Base-by-base conservation (phyloP, 1,139 yeast genomes). In the Taiozyma sp. region DNA sequence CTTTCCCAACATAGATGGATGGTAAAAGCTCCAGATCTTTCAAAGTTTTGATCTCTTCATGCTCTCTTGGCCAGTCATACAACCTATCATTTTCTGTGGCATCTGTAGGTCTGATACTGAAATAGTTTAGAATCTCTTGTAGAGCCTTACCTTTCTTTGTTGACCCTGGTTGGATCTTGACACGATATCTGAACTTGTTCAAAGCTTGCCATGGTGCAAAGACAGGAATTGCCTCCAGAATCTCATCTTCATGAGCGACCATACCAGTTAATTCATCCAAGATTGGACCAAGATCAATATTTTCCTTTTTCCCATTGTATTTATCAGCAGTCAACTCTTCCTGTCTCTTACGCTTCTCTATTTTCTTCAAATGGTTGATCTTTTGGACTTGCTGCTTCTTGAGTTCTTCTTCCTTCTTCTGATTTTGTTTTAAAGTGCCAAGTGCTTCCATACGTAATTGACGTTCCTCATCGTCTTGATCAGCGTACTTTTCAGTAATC, bases 141-240 rank as follows among this genome's bases (percentile, higher is more conserved):
- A 90, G 74, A 0, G 95, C 84, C 64, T 93, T 93, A 3, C 97
- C 96, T 68, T 92, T 93, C 67, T 95, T 93, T 29, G 85, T 84
- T 44, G 79, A 75, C 0, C 99, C 99, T 0, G 96, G 95, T 59
- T 84, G 90, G 43, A 93, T 70, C 67, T 93, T 92, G 41, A 89
- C 85, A 65, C 90, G 91, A 70, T 87, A 91, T 65, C 88, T 86
- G 69, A 78, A 80, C 65, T 86, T 86, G 55, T 74, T 78, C 60
- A 93, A 69, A 0, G 97, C 78, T 13, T 79, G 70, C 96, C 97
- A 95, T 1, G 99, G 99, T 0, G 93, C 98, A 75, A 91, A 92
- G 10, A 89, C 84, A 0, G 98, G 96, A 9, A 93, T 80, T 8
- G 87, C 81, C 48, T 83, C 89, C 8, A 68, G 61, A 14, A 71